Conservation (phyloP, 805 yeast species). For the Candida cerambycidarum region DNA sequence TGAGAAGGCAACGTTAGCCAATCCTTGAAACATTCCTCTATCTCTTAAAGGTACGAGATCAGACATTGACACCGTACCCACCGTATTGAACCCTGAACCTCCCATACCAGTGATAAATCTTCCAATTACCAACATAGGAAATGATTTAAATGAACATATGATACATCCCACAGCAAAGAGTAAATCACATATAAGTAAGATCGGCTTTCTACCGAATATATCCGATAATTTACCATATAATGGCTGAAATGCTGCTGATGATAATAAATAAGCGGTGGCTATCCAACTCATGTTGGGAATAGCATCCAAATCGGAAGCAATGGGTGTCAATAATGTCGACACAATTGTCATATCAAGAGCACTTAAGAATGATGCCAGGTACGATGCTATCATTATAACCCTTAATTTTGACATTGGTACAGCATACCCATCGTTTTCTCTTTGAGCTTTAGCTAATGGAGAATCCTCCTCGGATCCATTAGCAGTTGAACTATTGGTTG, state of each 20-base stretch:
- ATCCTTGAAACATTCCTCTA: slow-evolving; percentile 81
- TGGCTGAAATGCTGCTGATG: slow-evolving; percentile 75
- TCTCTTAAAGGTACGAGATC: slow-evolving; percentile 76
- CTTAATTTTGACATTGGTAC: slow-evolving; percentile 31
- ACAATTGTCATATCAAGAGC: slow-evolving; percentile 70
- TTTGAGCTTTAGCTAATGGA: slow-evolving; percentile 3
- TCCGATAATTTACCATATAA: slow-evolving; percentile 70
- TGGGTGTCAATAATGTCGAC: slow-evolving; percentile 61
- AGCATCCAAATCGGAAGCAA: slow-evolving; percentile 68
- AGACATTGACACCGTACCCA: slow-evolving; percentile 72
- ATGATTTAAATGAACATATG: slow-evolving; percentile 55
- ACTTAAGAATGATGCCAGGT: slow-evolving; percentile 51
- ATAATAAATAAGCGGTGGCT: slow-evolving; percentile 66
- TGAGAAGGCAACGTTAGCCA: slow-evolving; percentile 74
- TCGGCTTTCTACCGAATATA: slow-evolving; percentile 63
- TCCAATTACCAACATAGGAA: slow-evolving; percentile 50
- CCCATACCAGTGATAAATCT: slow-evolving; percentile 82
- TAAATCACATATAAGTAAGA: slow-evolving; percentile 50
- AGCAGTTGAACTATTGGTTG: slow-evolving; percentile 6
- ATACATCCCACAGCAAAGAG: slow-evolving; percentile 57
- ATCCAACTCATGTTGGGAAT: slow-evolving; percentile 69
- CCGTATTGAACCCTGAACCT: slow-evolving; percentile 82
- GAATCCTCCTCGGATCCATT: slow-evolving; percentile 9
- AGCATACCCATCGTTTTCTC: slow-evolving; percentile 24
- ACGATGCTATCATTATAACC: slow-evolving; percentile 31